Evolutionary conservation across 2,329 filamentous ascomycete genomes (phyloP).

Genomic region (Alternaria postmessia): DNA sequence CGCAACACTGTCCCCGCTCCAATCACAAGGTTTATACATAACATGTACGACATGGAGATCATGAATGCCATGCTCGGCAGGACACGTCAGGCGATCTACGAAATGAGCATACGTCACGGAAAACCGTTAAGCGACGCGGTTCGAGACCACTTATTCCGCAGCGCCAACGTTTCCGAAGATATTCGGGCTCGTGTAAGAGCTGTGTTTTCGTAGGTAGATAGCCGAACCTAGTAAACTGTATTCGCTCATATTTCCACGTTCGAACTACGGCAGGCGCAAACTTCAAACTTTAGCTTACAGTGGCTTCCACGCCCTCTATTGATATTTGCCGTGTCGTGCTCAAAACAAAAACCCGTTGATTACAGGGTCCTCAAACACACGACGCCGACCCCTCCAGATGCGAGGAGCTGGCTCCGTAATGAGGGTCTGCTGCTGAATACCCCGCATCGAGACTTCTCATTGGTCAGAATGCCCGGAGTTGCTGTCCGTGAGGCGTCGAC

Average conservation of each 20-base stretch:
- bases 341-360: neutral
- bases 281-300: neutral
- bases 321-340: slow-evolving; percentile 2
- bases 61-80: neutral
- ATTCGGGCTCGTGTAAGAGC: slow-evolving; percentile 3
- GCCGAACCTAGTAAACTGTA: neutral
- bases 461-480: slow-evolving; percentile 1
- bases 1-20: neutral
- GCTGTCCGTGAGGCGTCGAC: slow-evolving; percentile 5
- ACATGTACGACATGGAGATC: neutral
- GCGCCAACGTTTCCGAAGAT: slow-evolving; percentile 8
- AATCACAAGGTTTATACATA: neutral
- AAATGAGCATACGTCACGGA: neutral
- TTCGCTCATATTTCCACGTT: slow-evolving; percentile 12
- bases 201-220: neutral
- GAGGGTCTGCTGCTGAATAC: slow-evolving; percentile 1
- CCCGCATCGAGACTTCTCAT: neutral
- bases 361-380: slow-evolving; percentile 1
- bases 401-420: neutral
- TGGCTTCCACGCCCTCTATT: slow-evolving; percentile 7
- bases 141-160: neutral
- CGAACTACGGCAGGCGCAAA: slow-evolving; percentile 10
- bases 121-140: slow-evolving; percentile 1
- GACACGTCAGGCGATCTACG: neutral
- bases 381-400: neutral